These are phyloP conservation scores for Blastobotrys buckinghamii DNA, from an alignment of 1,139 yeast species.

Conservation along the genomic window DNA sequence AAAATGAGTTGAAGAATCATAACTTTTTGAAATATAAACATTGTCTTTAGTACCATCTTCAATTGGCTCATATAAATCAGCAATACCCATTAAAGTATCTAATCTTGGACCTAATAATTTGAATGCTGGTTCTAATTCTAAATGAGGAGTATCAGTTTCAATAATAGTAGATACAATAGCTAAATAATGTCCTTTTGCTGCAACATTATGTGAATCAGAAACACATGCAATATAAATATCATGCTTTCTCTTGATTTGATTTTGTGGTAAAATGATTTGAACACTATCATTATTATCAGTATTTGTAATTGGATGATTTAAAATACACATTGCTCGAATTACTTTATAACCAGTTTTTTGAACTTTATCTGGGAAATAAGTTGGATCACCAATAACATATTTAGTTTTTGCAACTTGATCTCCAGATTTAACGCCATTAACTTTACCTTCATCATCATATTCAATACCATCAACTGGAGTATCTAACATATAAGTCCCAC, in stretches of 20 bases:
- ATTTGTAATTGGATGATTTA: conserved; percentile 84
- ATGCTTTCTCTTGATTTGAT: conserved; percentile 87
- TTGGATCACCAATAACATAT: conserved; percentile 94
- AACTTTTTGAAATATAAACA: conserved; percentile 78
- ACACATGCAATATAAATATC: conserved; percentile 92
- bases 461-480: conserved; percentile 89
- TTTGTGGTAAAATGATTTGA: conserved; percentile 94
- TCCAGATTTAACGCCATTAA: conserved; percentile 81
- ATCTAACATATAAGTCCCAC: conserved; percentile 98
- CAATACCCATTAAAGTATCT: conserved; percentile 94
- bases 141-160: conserved; percentile 89
- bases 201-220: conserved; percentile 85
- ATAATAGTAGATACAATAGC: conserved; percentile 94
- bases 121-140: conserved; percentile 92
- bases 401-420: conserved; percentile 93
- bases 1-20: conserved; percentile 93
- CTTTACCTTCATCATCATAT: conserved; percentile 65
- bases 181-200: conserved; percentile 81
- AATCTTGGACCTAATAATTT: conserved; percentile 71
- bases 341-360: conserved; percentile 79
- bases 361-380: conserved; percentile 91
- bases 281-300: conserved; percentile 82
- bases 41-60: conserved; percentile 78
- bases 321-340: conserved; percentile 89
- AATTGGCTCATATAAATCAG: conserved; percentile 83